Evolutionary conservation across 1,284 basidiomycete genomes (phyloP).

Genomic region (Leccinum subspadiceum): DNA sequence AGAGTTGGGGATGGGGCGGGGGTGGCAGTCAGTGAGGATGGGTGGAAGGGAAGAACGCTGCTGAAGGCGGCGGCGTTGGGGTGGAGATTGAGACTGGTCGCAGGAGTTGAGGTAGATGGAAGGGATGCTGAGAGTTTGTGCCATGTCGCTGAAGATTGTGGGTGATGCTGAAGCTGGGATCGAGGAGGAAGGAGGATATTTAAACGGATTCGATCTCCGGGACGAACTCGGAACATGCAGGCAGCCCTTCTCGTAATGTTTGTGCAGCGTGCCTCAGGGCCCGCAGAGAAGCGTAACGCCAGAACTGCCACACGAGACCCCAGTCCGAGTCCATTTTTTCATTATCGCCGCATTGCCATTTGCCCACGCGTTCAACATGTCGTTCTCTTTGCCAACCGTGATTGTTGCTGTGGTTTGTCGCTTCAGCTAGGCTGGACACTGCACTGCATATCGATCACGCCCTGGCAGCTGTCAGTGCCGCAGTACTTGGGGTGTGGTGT

Average conservation of each 20-base stretch:
- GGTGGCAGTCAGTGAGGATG: constrained; percentile 15
- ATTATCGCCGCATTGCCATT: constrained; percentile 16
- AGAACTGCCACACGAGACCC: constrained; percentile 15
- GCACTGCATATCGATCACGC: constrained; percentile 19
- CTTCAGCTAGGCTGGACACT: background rate
- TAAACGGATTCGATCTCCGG: constrained; percentile 14
- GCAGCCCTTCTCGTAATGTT: constrained; percentile 4
- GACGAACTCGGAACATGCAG: background rate
- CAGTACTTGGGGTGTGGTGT: constrained; percentile 2
- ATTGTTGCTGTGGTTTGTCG: constrained; percentile 1
- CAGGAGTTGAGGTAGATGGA: constrained; percentile 11
- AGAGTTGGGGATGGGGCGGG: constrained; percentile 71
- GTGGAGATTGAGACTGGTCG: background rate
- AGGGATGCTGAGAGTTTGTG: constrained; percentile 4
- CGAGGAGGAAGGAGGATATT: constrained; percentile 11
- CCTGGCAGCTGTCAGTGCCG: background rate
- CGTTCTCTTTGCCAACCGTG: constrained; percentile 1
- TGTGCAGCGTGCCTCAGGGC: constrained; percentile 21
- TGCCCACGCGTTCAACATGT: constrained; percentile 14
- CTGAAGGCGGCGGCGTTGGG: constrained; percentile 1
- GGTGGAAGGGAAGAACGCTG: constrained; percentile 24
- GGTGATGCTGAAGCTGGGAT: constrained; percentile 1
- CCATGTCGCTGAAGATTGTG: constrained; percentile 16
- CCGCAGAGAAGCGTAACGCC: constrained; percentile 3
- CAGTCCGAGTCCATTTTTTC: constrained; percentile 10